phyloP scores from a whole-genome alignment of 2,329 filamentous ascomycete species.

The Davidsoniella australis region DNA sequence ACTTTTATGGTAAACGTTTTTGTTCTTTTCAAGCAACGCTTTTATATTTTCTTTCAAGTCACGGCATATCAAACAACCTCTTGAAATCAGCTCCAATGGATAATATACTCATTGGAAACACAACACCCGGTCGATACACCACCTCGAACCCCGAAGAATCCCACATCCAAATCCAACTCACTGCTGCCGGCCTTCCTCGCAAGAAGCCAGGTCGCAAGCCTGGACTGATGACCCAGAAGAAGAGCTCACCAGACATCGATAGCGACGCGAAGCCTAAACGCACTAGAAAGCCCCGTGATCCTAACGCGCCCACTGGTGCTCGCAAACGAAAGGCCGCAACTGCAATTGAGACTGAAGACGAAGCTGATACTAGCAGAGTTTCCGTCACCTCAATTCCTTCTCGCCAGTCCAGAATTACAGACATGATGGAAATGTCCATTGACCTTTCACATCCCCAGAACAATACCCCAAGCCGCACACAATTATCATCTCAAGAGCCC shows the following conservation, averaged over 20 bases:
- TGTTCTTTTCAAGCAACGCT: constrained; percentile 4
- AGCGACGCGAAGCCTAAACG: constrained; percentile 31
- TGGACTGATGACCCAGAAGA: constrained; percentile 34
- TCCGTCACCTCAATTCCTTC: constrained; percentile 17
- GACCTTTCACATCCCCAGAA: constrained; percentile 10
- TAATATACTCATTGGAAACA: constrained; percentile 28
- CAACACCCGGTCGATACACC: constrained; percentile 14
- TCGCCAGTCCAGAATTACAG: constrained; percentile 25
- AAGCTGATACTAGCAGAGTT: constrained; percentile 21
- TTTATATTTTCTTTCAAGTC: background rate
- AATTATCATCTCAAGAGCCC: constrained; percentile 17
- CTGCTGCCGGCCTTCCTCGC: constrained; percentile 38
- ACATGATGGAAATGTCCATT: constrained; percentile 18
- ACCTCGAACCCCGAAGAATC: constrained; percentile 20
- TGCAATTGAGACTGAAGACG: constrained; percentile 23
- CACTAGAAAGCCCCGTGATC: constrained; percentile 35
- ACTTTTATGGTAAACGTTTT: background rate
- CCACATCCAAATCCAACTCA: constrained; percentile 33
- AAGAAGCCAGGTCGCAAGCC: constrained; percentile 52
- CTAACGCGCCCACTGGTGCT: constrained; percentile 36
- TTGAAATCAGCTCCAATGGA: constrained; percentile 20
- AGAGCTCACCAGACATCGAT: constrained; percentile 22
- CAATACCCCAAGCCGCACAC: constrained; percentile 15
- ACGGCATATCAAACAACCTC: no score
- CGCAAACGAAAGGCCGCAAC: constrained; percentile 36